These are phyloP conservation scores for Chytridiales sp. DNA, from an alignment of 371 early-diverging fungal species.

Conservation along the genomic window DNA sequence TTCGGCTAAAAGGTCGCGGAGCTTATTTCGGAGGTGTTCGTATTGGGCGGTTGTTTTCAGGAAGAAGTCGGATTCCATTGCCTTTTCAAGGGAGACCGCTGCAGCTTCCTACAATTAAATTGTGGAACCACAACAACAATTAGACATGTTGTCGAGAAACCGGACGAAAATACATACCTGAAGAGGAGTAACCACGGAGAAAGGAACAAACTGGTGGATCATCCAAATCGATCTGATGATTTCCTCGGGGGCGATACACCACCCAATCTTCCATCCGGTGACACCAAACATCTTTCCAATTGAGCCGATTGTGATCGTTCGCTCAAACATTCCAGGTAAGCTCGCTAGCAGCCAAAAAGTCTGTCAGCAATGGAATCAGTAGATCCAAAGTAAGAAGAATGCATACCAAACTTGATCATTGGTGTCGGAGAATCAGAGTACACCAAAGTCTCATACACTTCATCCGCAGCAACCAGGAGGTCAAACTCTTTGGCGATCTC, in stretches of 20 bases:
- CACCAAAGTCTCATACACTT: conserved; percentile 90
- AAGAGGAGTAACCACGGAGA: conserved; percentile 84
- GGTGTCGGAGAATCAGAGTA: conserved; percentile 57
- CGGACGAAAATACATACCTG: conserved; percentile 47
- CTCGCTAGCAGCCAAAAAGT: conserved; percentile 16
- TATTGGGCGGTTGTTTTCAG: conserved; percentile 68
- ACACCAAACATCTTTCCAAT: conserved; percentile 90
- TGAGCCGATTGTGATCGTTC: conserved; percentile 92
- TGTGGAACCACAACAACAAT: too few species aligned
- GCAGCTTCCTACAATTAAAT: conserved; percentile 77
- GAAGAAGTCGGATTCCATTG: conserved; percentile 65
- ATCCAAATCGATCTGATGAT: conserved; percentile 75
- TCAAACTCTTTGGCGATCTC: conserved; percentile 77
- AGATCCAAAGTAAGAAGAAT: neutral
- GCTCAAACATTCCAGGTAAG: conserved; percentile 72
- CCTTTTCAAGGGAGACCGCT: conserved; percentile 73
- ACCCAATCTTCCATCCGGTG: conserved; percentile 97
- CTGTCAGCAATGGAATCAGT: neutral
- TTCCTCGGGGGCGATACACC: conserved; percentile 81
- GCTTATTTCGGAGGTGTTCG: conserved; percentile 67
- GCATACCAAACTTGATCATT: conserved; percentile 51
- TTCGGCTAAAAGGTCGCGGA: conserved; percentile 70
- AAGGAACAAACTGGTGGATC: conserved; percentile 89
- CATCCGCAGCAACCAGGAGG: conserved; percentile 87
- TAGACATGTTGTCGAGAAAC: too few species aligned